phyloP scores from a whole-genome alignment of 495 filamentous ascomycete genomes.

The Apodospora peruviana region DNA sequence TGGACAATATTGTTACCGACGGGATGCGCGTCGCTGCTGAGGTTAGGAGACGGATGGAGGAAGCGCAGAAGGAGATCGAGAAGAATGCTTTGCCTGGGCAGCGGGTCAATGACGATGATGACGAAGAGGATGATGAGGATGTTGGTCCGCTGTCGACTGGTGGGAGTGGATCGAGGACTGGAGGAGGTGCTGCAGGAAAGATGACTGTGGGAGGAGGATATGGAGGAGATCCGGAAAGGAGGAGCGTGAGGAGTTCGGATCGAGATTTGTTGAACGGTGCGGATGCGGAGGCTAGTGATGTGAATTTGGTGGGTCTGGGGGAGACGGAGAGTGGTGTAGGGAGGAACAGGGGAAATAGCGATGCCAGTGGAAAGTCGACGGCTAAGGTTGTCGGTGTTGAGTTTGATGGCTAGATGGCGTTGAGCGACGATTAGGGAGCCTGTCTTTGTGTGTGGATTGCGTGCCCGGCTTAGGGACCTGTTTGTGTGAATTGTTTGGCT shows the following conservation, averaged over 20 bases:
- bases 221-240: constrained; percentile 41
- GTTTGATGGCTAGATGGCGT: constrained; percentile 32
- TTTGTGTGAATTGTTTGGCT: too few species aligned
- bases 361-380: constrained; percentile 3
- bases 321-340: constrained; percentile 18
- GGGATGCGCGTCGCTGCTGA: constrained; percentile 93
- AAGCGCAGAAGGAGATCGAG: constrained; percentile 80
- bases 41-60: constrained; percentile 86
- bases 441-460: too few species aligned
- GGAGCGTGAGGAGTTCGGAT: constrained; percentile 65
- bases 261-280: constrained; percentile 73
- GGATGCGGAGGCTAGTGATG: constrained; percentile 57
- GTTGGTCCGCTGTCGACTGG: constrained; percentile 4
- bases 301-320: constrained; percentile 7
- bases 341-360: constrained; percentile 1
- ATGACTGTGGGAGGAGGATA: constrained; percentile 26
- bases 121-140: constrained; percentile 55
- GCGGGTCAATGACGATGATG: constrained; percentile 69
- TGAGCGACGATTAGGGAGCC: too few species aligned
- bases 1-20: constrained; percentile 95
- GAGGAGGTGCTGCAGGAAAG: background rate
- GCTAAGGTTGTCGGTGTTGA: constrained; percentile 32
- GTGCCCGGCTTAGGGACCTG: too few species aligned
- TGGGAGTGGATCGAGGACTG: background rate
- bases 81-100: constrained; percentile 61